phyloP scores from a whole-genome alignment of 2,329 filamentous ascomycete species.

The Lomentospora prolificans region DNA sequence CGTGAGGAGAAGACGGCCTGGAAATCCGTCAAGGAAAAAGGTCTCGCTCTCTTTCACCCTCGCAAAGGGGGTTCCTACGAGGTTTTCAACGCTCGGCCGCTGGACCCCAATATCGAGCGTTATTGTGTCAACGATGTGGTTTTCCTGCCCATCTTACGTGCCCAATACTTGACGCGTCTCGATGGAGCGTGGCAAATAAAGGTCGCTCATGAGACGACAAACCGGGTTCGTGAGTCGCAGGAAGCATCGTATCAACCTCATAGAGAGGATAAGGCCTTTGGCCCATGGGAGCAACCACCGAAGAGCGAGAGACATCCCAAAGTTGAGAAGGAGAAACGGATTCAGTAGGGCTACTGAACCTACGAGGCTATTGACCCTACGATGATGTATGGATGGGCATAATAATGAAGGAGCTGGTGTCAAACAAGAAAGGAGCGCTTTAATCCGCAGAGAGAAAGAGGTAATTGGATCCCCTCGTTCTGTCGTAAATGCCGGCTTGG shows the following conservation, averaged over 20 bases:
- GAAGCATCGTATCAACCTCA: background rate
- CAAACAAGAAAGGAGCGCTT: too few species aligned
- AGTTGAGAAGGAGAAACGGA: too few species aligned
- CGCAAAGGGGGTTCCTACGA: slow-evolving; percentile 31
- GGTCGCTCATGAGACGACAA: background rate
- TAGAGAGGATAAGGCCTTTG: background rate
- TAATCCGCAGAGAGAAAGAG: too few species aligned
- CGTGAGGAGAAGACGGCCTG: too few species aligned
- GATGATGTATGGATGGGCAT: too few species aligned
- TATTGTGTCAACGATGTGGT: slow-evolving; percentile 40
- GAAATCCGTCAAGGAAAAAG: slow-evolving; percentile 25
- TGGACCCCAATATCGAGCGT: slow-evolving; percentile 23
- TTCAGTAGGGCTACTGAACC: too few species aligned
- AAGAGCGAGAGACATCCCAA: too few species aligned
- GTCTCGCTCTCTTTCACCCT: slow-evolving; percentile 27
- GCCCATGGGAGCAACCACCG: background rate
- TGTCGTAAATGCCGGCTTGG: too few species aligned
- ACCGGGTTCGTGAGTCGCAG: background rate
- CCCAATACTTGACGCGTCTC: background rate
- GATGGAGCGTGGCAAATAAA: background rate
- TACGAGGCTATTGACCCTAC: too few species aligned
- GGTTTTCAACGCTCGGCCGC: slow-evolving; percentile 36
- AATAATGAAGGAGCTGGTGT: too few species aligned
- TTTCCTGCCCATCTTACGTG: slow-evolving; percentile 17
- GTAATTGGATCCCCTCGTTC: too few species aligned